phyloP scores from a whole-genome alignment of 1,139 yeast species.

The Saccharomyces hybrid region DNA sequence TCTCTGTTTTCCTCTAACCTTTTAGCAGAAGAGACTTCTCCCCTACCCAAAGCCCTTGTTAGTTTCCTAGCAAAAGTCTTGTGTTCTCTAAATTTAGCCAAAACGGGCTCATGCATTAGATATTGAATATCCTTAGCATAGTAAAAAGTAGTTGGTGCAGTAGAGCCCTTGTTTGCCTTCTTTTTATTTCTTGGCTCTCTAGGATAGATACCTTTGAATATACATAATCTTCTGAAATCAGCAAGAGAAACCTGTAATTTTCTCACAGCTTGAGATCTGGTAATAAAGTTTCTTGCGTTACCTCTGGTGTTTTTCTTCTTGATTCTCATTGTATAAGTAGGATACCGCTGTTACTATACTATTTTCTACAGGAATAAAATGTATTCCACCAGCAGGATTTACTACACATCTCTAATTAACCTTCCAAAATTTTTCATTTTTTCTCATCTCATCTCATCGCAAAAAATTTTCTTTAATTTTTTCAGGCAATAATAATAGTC shows the following conservation, averaged over 20 bases:
- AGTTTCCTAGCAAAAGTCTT: conserved; percentile 89
- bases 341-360: background rate
- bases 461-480: conserved; percentile 1
- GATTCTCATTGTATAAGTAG: conserved; percentile 34
- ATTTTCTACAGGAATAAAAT: background rate
- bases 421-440: conserved; percentile 10
- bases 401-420: background rate
- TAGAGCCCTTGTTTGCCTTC: conserved; percentile 95
- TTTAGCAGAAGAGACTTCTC: conserved; percentile 85
- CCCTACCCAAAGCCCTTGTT: conserved; percentile 84
- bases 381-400: background rate
- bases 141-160: conserved; percentile 93
- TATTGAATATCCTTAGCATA: conserved; percentile 92
- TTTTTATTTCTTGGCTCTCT: conserved; percentile 94
- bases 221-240: conserved; percentile 96
- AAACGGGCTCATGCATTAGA: conserved; percentile 89
- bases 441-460: conserved; percentile 24
- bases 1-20: conserved; percentile 77
- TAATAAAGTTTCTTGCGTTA: conserved; percentile 85
- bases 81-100: conserved; percentile 89
- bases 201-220: conserved; percentile 93
- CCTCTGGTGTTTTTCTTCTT: conserved; percentile 83
- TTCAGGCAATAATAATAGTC: background rate
- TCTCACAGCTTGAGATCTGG: conserved; percentile 92
- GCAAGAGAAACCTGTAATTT: conserved; percentile 90